These are phyloP conservation scores for Vitis vinifera DNA, from an alignment of 164 flowering plant genomes.

Conservation along the genomic window ASM3070453v1 NC_081806.1:4367001-4367500, in stretches of 20 bases:
- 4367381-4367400: too few relatives aligned
- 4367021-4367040: background rate
- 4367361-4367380: too few relatives aligned
- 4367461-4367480: too few relatives aligned
- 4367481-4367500: too few relatives aligned
- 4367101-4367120: background rate
- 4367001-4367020: background rate
- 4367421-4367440: too few relatives aligned
- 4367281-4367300: background rate
- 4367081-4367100: background rate
- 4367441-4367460: too few relatives aligned
- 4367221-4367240: slow-evolving; percentile 7
- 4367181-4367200: slow-evolving; percentile 7
- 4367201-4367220: slow-evolving; percentile 13
- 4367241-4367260: slow-evolving; percentile 28
- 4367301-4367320: too few relatives aligned
- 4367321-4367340: too few relatives aligned
- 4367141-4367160: slow-evolving; percentile 18
- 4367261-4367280: slow-evolving; percentile 21
- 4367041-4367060: slow-evolving; percentile 6
- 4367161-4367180: slow-evolving; percentile 7
- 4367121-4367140: slow-evolving; percentile 19
- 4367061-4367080: background rate
- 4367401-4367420: too few relatives aligned
- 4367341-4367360: too few relatives aligned